Conservation (phyloP, 441 rosid genomes). For the Populus hybrid region DNA sequence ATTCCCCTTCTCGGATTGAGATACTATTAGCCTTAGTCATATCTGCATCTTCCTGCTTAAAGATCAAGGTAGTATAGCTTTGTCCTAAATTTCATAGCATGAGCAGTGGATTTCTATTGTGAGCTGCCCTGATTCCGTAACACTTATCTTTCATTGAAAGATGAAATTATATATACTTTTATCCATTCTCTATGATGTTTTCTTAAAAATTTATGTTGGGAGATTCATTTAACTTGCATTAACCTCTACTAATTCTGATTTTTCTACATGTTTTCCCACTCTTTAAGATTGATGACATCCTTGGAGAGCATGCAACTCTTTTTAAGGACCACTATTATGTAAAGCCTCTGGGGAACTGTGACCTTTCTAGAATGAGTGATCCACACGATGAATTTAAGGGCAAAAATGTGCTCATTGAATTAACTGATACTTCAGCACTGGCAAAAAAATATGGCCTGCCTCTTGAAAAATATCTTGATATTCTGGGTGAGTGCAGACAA, state of each 20-base stretch:
- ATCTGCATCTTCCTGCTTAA: background rate
- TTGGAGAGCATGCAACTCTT: slow-evolving; percentile 67
- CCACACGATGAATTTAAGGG: slow-evolving; percentile 81
- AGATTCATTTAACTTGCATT: background rate
- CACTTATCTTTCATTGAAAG: background rate
- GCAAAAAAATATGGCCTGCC: slow-evolving; percentile 62
- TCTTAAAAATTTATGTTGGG: background rate
- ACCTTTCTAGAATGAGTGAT: slow-evolving; percentile 84
- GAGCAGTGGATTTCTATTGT: background rate
- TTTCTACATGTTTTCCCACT: slow-evolving; percentile 11
- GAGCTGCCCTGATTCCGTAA: background rate
- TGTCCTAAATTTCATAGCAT: background rate
- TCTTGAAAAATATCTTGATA: slow-evolving; percentile 55
- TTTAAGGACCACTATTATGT: slow-evolving; percentile 80
- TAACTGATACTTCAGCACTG: slow-evolving; percentile 52
- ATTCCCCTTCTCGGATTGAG: background rate
- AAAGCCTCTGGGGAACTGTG: slow-evolving; percentile 78
- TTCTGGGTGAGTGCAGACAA: slow-evolving; percentile 66
- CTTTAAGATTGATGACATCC: slow-evolving; percentile 65
- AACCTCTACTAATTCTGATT: slow-evolving; percentile 1
- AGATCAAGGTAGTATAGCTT: background rate
- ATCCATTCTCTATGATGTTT: background rate
- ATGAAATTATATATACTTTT: too few relatives aligned
- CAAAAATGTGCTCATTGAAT: slow-evolving; percentile 78
- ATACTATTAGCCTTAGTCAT: background rate